A percentile compares a stretch with the other conserved stretches of the same genome.
Conservation (phyloP, 2,329 filamentous ascomycete genomes). For the Colletotrichum gigasporum region DNA sequence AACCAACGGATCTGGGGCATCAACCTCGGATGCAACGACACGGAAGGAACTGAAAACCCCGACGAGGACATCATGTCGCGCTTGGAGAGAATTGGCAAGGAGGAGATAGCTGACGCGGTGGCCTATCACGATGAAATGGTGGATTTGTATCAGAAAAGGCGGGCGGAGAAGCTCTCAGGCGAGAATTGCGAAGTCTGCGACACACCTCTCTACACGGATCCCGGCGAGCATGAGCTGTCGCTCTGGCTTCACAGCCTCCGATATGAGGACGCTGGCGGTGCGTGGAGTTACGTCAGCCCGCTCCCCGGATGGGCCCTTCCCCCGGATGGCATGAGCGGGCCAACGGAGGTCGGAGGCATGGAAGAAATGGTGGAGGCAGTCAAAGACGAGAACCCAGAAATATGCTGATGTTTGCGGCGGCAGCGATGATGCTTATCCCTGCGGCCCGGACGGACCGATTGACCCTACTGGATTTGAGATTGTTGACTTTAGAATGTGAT, state of each 20-base stretch:
- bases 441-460: slow-evolving; percentile 22
- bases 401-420: slow-evolving; percentile 34
- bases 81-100: slow-evolving; percentile 90
- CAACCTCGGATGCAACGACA: slow-evolving; percentile 74
- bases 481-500: slow-evolving; percentile 13
- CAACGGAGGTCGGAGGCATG: slow-evolving; percentile 71
- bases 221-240: slow-evolving; percentile 86
- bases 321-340: slow-evolving; percentile 76
- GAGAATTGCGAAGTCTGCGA: slow-evolving; percentile 82
- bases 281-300: slow-evolving; percentile 87
- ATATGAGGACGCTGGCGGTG: slow-evolving; percentile 84
- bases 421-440: slow-evolving; percentile 24
- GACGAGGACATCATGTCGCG: slow-evolving; percentile 92
- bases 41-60: slow-evolving; percentile 73
- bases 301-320: slow-evolving; percentile 90
- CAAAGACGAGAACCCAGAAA: slow-evolving; percentile 54
- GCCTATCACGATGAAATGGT: slow-evolving; percentile 96
- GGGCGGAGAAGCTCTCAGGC: slow-evolving; percentile 94
- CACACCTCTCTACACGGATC: slow-evolving; percentile 92
- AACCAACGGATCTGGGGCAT: slow-evolving; percentile 92
- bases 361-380: slow-evolving; percentile 67
- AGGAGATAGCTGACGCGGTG: slow-evolving; percentile 88
- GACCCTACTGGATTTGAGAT: slow-evolving; percentile 7
- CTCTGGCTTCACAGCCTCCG: slow-evolving; percentile 93
- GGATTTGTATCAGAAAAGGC: slow-evolving; percentile 86